phyloP scores from a whole-genome alignment of 129 eudicot genomes.

The Ambrosia trifida region DNA sequence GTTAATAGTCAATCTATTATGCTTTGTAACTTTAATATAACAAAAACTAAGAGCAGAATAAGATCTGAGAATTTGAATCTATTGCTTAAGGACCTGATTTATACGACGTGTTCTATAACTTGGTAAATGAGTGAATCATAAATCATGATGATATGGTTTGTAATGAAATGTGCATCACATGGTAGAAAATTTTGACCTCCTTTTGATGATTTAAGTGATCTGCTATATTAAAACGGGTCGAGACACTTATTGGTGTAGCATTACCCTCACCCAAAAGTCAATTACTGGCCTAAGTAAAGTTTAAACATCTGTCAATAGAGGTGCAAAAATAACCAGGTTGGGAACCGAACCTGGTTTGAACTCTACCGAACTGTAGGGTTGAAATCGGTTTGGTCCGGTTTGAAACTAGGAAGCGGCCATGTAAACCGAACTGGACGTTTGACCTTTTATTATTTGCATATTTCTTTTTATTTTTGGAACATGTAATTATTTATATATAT shows the following conservation, averaged over 20 bases:
- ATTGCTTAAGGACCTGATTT: constrained; percentile 13
- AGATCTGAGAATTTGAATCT: neutral
- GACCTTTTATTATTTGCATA: too few species aligned
- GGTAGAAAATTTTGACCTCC: neutral
- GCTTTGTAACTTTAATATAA: constrained; percentile 18
- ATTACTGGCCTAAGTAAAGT: neutral
- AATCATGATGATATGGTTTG: neutral
- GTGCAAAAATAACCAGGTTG: too few species aligned
- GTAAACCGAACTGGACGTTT: too few species aligned
- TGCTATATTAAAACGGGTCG: neutral
- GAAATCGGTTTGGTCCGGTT: too few species aligned
- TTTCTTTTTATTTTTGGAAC: too few species aligned
- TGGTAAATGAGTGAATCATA: neutral
- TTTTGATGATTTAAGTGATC: neutral
- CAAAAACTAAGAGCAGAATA: neutral
- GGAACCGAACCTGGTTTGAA: too few species aligned
- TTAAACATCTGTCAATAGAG: neutral
- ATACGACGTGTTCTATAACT: neutral
- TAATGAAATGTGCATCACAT: neutral
- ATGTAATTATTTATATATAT: too few species aligned
- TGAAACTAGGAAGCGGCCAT: too few species aligned
- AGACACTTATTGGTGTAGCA: neutral
- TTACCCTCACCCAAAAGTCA: neutral
- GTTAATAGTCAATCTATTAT: neutral
- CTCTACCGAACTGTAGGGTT: too few species aligned